Evolutionary conservation across 1,139 yeast species (phyloP).

Genomic region (Candida tetrigidarum): DNA sequence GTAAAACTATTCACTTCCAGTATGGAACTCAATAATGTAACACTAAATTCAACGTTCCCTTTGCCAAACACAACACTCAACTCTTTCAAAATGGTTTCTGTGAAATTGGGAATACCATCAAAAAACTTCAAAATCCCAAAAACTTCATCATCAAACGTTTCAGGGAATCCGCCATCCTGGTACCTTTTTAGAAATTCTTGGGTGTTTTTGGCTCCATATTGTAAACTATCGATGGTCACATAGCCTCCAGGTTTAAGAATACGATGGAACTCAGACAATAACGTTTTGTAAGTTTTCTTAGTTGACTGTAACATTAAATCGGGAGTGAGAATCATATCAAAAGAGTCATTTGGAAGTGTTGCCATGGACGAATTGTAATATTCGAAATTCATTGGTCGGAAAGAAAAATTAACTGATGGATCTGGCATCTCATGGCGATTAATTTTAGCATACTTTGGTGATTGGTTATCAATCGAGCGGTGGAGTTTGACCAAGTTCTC

Average conservation of each 20-base stretch:
- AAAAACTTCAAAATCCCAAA: constrained; percentile 24
- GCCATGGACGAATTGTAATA: constrained; percentile 35
- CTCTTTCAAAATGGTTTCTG: constrained; percentile 27
- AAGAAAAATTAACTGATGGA: constrained; percentile 23
- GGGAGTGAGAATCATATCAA: constrained; percentile 41
- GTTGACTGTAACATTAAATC: constrained; percentile 41
- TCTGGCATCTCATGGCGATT: constrained; percentile 22
- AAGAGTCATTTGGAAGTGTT: constrained; percentile 32
- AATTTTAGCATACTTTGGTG: constrained; percentile 20
- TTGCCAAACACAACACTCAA: constrained; percentile 37
- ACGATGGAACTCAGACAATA: constrained; percentile 39
- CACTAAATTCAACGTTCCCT: constrained; percentile 35
- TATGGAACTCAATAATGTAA: constrained; percentile 33
- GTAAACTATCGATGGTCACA: constrained; percentile 37
- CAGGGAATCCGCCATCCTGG: constrained; percentile 14
- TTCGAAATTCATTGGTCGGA: constrained; percentile 43
- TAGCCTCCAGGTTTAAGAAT: constrained; percentile 41
- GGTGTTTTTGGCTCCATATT: constrained; percentile 21
- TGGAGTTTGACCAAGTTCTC: constrained; percentile 36
- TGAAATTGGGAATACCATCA: constrained; percentile 31
- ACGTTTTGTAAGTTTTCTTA: constrained; percentile 26
- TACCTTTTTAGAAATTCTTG: constrained; percentile 20
- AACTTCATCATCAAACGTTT: constrained; percentile 23
- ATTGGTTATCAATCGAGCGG: constrained; percentile 26
- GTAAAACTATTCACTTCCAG: constrained; percentile 39